Evolutionary conservation across 352 stramenopile species (phyloP).

Genomic region (Globisporangium solare): DNA sequence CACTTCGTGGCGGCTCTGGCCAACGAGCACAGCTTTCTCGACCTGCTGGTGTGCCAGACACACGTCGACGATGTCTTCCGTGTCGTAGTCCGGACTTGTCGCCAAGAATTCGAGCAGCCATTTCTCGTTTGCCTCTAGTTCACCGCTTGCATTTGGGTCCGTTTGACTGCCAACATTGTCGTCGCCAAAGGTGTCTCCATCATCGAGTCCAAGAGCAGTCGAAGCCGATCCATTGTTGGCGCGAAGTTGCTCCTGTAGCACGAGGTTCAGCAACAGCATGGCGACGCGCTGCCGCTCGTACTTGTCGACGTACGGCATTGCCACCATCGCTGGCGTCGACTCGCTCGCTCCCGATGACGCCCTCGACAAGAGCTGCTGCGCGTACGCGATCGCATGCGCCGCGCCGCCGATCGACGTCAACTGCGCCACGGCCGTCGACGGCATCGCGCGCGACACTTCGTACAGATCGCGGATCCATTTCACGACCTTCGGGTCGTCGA

Average conservation of each 20-base stretch:
- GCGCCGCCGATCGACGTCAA: conserved; percentile 51
- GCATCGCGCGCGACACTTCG: conserved; percentile 58
- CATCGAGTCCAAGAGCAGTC: background rate
- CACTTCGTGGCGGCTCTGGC: conserved; percentile 38
- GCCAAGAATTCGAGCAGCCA: conserved; percentile 60
- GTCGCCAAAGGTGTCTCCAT: background rate
- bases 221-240: conserved; percentile 7
- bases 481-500: conserved; percentile 21
- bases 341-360: conserved; percentile 1
- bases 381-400: conserved; percentile 55
- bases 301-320: conserved; percentile 22
- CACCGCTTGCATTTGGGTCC: conserved; percentile 10
- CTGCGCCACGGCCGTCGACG: conserved; percentile 65
- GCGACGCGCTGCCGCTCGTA: conserved; percentile 48
- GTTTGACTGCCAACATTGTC: conserved; percentile 6
- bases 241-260: conserved; percentile 58
- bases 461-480: conserved; percentile 79
- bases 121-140: conserved; percentile 28
- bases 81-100: conserved; percentile 54
- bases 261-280: conserved; percentile 44
- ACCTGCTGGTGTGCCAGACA: conserved; percentile 66
- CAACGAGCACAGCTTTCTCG: conserved; percentile 64
- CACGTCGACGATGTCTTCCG: conserved; percentile 53
- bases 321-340: conserved; percentile 1
- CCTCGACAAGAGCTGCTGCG: conserved; percentile 40